Percentiles rank a stretch among this genome's conserved stretches.
Conservation (phyloP, 2,329 filamentous ascomycete species). For the Fusarium sp. region DNA sequence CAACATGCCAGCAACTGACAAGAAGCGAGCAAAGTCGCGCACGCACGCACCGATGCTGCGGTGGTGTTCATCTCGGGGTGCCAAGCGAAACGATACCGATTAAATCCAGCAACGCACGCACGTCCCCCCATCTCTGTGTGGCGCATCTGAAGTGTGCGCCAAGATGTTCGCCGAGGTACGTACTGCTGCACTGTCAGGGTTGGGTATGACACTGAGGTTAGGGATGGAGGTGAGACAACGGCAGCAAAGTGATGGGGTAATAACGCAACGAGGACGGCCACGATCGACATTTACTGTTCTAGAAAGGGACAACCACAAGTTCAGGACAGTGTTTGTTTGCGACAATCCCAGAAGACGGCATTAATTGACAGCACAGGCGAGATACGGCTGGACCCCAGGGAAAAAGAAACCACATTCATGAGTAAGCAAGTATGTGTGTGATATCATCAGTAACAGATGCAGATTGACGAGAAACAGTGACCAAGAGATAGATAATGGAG, state of each 20-base stretch:
- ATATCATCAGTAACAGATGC: background rate
- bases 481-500: slow-evolving; percentile 1
- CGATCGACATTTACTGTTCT: background rate
- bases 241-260: slow-evolving; percentile 24
- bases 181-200: slow-evolving; percentile 11
- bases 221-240: slow-evolving; percentile 28
- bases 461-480: slow-evolving; percentile 9
- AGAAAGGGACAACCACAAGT: background rate
- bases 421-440: background rate
- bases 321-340: background rate
- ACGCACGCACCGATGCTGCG: slow-evolving; percentile 23
- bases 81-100: slow-evolving; percentile 41
- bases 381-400: background rate
- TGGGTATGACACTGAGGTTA: slow-evolving; percentile 24
- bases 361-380: background rate
- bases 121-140: slow-evolving; percentile 29
- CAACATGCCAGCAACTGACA: slow-evolving; percentile 18
- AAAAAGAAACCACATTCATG: background rate
- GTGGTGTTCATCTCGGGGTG: slow-evolving; percentile 38
- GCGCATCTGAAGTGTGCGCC: slow-evolving; percentile 32
- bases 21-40: slow-evolving; percentile 32
- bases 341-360: background rate
- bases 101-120: slow-evolving; percentile 36
- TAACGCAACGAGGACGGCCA: slow-evolving; percentile 12
- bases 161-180: slow-evolving; percentile 26